Evolutionary conservation across 2,329 filamentous ascomycete genomes (phyloP), one percentile per base, ranked within the genome.

Genomic region (Botrytis pseudocinerea): DNA sequence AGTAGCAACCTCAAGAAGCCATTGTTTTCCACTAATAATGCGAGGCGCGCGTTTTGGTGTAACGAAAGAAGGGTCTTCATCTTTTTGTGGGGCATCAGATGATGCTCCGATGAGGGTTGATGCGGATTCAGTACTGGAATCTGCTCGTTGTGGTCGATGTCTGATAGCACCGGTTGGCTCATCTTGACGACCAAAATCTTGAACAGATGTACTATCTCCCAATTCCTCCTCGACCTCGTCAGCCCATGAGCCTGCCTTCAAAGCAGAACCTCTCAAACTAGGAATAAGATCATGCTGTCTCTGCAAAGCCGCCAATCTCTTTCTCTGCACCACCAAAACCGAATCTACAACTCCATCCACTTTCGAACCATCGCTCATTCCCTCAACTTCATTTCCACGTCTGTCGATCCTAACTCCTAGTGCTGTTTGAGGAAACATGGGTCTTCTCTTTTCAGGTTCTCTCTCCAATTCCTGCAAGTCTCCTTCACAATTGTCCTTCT

Each of bases 401-500:
- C 44, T 63, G 1, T 44, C 38, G 1, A 8, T 16, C 9, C 22
- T 38, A 20, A 32, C n/a, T 14, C 60, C 25, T 20, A 18, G 12
- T 54, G n/a, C 46, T 18, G 18, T 42, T 42, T 18, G 44, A 28
- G 48, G 42, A 54, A 60, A 54, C 62, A 73, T 44, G 4, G 66
- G 64, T 57, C 38, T 73, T 51, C 59, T 64, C 38, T 40, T 57
- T 51, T 70, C 57, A 48, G 48, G 22, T 22, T 14, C 38, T 16
- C 25, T 66, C 69, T 54, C 18, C 64, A 80, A 72, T 42, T 79
- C 76, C 40, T 78, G 76, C 1, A 80, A 51, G 4, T 61, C 59
- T 12, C 76, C 73, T n/a, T 74, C 74, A 68, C 78, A 80, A 22
- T 76, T 76, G 74, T 80, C 79, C 25, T 48, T 44, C 48, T 74